A percentile compares a stretch with the other conserved stretches of the same genome.
phyloP scores from a whole-genome alignment of 148 eudicot genomes.

The Rhododendron kiyosumense region DNA sequence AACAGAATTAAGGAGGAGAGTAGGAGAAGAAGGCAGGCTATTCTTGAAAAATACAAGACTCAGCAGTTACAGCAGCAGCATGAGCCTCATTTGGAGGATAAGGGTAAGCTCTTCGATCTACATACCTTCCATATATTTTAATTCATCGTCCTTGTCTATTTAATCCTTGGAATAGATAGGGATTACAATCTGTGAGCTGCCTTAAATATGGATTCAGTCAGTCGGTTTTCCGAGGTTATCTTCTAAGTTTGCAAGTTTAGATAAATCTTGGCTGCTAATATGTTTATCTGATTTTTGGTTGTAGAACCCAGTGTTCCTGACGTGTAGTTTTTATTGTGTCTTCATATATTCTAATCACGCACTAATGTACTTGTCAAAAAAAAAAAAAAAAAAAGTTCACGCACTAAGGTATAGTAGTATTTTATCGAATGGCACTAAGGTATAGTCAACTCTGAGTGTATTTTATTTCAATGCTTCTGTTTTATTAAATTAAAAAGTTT shows the following conservation, averaged over 20 bases:
- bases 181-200: neutral
- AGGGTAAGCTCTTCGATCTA: conserved; percentile 23
- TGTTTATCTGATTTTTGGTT: neutral
- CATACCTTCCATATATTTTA: neutral
- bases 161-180: neutral
- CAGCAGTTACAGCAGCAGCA: conserved; percentile 42
- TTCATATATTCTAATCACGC: too few relatives aligned
- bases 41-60: conserved; percentile 75
- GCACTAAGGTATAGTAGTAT: too few relatives aligned
- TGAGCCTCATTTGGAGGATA: conserved; percentile 22
- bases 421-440: too few relatives aligned
- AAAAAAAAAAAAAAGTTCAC: too few relatives aligned
- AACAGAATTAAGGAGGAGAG: conserved; percentile 93
- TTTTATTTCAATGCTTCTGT: too few relatives aligned
- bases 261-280: neutral
- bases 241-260: neutral
- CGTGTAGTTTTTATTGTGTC: neutral
- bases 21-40: conserved; percentile 88
- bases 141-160: neutral
- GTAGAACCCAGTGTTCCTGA: neutral
- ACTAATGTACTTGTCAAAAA: too few relatives aligned
- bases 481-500: too few relatives aligned
- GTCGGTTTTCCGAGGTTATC: neutral
- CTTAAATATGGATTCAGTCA: neutral
- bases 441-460: too few relatives aligned